Conservation (phyloP, 495 filamentous ascomycete genomes). For the Annulohypoxylon stygium region DNA sequence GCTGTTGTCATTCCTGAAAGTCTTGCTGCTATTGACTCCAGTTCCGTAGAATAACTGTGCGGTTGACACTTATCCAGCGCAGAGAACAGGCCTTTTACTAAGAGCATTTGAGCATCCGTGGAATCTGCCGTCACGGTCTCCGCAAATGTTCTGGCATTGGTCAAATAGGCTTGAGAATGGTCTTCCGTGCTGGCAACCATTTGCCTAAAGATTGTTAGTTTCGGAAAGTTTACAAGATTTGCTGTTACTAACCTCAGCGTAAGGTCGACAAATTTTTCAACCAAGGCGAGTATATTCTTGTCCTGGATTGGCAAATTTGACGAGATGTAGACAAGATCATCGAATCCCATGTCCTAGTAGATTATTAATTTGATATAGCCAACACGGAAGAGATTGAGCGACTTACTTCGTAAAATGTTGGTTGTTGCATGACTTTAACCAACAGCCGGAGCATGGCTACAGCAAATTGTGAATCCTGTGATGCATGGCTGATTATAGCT, state of each 20-base stretch:
- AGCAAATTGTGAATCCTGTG: constrained; percentile 39
- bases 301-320: constrained; percentile 35
- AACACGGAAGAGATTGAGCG: not conserved
- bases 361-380: constrained; percentile 29
- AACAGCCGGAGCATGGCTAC: constrained; percentile 58
- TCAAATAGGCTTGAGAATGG: constrained; percentile 40
- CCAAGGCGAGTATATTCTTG: constrained; percentile 19
- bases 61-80: constrained; percentile 31
- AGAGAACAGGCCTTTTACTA: constrained; percentile 41
- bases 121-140: constrained; percentile 27
- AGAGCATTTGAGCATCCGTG: constrained; percentile 38
- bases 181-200: constrained; percentile 37
- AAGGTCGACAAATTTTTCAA: constrained; percentile 45
- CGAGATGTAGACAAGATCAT: constrained; percentile 52
- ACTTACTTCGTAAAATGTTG: constrained; percentile 64
- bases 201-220: constrained; percentile 47
- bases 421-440: constrained; percentile 60
- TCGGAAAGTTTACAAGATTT: not conserved
- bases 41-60: constrained; percentile 17
- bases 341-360: constrained; percentile 53
- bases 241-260: constrained; percentile 42
- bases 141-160: constrained; percentile 37
- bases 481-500: constrained; percentile 29
- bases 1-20: constrained; percentile 37
- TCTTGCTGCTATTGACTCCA: constrained; percentile 32